These are phyloP conservation scores for Citrullus mucosospermus DNA, from an alignment of 306 rosid species.

Conservation along the genomic window DNA sequence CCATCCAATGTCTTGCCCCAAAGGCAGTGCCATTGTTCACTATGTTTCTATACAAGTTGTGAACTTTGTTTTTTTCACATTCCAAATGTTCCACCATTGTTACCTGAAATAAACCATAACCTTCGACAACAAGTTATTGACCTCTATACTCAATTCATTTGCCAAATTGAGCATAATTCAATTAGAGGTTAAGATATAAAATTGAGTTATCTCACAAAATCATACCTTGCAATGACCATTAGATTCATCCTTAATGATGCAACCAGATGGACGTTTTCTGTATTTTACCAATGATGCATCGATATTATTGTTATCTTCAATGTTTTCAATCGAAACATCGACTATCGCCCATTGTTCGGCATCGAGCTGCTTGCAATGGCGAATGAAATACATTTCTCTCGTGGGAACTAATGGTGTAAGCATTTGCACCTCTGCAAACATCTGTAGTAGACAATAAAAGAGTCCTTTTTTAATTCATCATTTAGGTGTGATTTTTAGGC, in stretches of 20 bases:
- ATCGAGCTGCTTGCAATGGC: slow-evolving; percentile 67
- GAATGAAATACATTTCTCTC: slow-evolving; percentile 83
- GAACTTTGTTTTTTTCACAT: slow-evolving; percentile 70
- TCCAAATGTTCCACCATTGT: slow-evolving; percentile 94
- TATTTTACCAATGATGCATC: slow-evolving; percentile 77
- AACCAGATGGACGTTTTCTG: slow-evolving; percentile 91
- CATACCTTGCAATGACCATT: slow-evolving; percentile 95
- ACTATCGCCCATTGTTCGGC: slow-evolving; percentile 83
- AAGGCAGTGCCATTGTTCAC: slow-evolving; percentile 80
- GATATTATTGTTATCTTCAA: slow-evolving; percentile 67
- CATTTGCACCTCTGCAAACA: slow-evolving; percentile 96
- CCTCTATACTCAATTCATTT: background rate
- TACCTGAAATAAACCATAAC: slow-evolving; percentile 29
- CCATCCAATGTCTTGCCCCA: slow-evolving; percentile 91
- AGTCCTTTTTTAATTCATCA: background rate
- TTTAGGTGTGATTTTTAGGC: background rate
- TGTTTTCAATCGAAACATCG: slow-evolving; percentile 81
- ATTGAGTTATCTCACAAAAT: background rate
- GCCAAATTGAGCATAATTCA: background rate
- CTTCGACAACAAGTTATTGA: background rate
- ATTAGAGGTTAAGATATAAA: background rate
- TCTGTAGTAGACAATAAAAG: slow-evolving; percentile 22
- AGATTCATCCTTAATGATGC: slow-evolving; percentile 85
- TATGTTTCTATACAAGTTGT: slow-evolving; percentile 57
- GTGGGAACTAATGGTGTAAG: slow-evolving; percentile 88